phyloP scores from a whole-genome alignment of 441 rosid species.

The Eugenia klotzschiana region DNA sequence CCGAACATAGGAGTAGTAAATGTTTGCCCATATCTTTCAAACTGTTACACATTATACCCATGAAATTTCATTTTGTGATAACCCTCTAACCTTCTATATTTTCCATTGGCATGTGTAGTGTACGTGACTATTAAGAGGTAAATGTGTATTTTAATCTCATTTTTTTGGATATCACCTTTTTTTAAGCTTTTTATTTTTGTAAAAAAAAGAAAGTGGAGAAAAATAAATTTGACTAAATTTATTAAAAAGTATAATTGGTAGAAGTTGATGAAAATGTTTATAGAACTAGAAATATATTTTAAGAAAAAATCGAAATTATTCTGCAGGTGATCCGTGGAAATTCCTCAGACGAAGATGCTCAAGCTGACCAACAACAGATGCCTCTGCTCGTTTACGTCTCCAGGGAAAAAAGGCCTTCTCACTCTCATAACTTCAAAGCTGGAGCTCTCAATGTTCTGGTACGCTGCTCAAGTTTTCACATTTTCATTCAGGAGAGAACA shows the following conservation, averaged over 20 bases:
- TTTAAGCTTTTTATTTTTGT: background rate
- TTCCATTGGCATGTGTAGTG: background rate
- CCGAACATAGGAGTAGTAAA: background rate
- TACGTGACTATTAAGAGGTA: background rate
- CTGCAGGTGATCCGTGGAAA: conserved; percentile 13
- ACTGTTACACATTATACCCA: background rate
- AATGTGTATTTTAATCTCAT: background rate
- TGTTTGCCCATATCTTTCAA: background rate
- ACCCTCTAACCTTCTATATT: background rate
- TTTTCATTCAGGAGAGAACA: background rate
- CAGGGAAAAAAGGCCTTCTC: conserved; percentile 30
- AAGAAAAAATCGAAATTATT: background rate
- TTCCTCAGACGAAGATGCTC: background rate
- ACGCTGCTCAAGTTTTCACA: background rate
- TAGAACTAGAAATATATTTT: background rate
- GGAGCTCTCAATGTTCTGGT: conserved; percentile 43
- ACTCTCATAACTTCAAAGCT: conserved; percentile 33
- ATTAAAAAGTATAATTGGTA: background rate
- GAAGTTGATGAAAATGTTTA: background rate
- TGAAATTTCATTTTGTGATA: background rate
- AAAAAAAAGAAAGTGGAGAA: too few species aligned
- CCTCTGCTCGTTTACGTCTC: conserved; percentile 34
- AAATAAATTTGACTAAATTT: too few species aligned
- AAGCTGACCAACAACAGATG: background rate
- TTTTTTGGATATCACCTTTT: background rate